phyloP scores from a whole-genome alignment of 805 yeast species.

The Wickerhamiella allomyrinae region DNA sequence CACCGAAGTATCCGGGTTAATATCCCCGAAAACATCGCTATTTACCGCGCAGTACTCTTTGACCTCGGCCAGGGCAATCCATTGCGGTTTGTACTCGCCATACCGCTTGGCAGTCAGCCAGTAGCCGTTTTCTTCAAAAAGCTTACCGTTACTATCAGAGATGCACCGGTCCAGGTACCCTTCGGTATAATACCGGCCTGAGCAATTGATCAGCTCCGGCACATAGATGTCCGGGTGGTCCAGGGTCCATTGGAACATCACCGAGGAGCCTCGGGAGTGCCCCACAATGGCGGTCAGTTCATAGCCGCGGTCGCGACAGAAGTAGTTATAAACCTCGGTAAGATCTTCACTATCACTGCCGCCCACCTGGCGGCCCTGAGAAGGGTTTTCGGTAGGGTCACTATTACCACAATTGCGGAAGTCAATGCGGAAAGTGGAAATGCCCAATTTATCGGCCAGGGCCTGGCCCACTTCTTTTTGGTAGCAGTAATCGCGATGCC shows the following conservation, averaged over 20 bases:
- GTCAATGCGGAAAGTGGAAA: constrained; percentile 61
- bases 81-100: constrained; percentile 32
- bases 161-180: constrained; percentile 6
- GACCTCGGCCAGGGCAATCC: constrained; percentile 33
- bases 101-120: constrained; percentile 29
- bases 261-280: constrained; percentile 71
- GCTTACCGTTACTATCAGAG: constrained; percentile 4
- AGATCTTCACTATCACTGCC: constrained; percentile 57
- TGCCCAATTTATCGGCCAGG: constrained; percentile 45
- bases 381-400: constrained; percentile 30
- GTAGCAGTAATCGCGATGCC: constrained; percentile 70
- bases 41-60: constrained; percentile 26
- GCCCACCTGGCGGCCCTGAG: constrained; percentile 40
- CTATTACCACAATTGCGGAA: constrained; percentile 79
- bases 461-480: constrained; percentile 47
- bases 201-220: constrained; percentile 56
- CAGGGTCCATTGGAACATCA: constrained; percentile 60
- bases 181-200: constrained; percentile 42
- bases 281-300: constrained; percentile 46
- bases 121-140: constrained; percentile 28
- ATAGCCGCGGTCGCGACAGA: constrained; percentile 22
- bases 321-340: constrained; percentile 31
- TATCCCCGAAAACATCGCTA: background rate
- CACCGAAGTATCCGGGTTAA: constrained; percentile 32
- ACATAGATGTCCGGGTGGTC: constrained; percentile 26